Percentiles rank a stretch among this genome's conserved stretches.
Evolutionary conservation across 805 yeast species (phyloP).

Genomic region (Candida hungchunana): DNA sequence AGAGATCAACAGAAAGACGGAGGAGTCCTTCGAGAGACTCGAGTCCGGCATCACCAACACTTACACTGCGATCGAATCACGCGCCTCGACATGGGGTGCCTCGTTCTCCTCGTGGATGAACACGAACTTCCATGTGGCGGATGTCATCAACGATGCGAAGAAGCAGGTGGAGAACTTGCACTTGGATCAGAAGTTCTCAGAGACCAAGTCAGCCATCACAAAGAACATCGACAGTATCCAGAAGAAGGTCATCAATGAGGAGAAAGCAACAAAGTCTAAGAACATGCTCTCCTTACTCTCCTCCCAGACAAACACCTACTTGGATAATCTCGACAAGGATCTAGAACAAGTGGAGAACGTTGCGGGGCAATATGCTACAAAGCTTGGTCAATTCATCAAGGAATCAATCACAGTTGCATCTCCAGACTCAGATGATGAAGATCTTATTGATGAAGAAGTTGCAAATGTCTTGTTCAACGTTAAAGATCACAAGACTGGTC

Average conservation of each 20-base stretch:
- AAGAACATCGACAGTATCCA: conserved; percentile 13
- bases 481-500: conserved; percentile 31
- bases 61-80: conserved; percentile 41
- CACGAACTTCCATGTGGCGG: conserved; percentile 33
- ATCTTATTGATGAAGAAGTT: conserved; percentile 30
- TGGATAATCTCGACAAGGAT: conserved; percentile 70
- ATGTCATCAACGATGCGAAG: conserved; percentile 26
- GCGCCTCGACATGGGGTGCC: conserved; percentile 34
- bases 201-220: conserved; percentile 11
- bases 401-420: conserved; percentile 32
- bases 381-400: conserved; percentile 53
- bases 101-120: conserved; percentile 30
- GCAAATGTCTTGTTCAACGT: conserved; percentile 40
- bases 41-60: conserved; percentile 52
- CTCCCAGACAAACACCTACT: conserved; percentile 50
- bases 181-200: conserved; percentile 17
- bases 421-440: conserved; percentile 19
- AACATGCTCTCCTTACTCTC: conserved; percentile 13
- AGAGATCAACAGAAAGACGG: conserved; percentile 42
- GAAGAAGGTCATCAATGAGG: conserved; percentile 16
- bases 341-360: conserved; percentile 68
- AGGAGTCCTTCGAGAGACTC: conserved; percentile 44
- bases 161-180: conserved; percentile 22
- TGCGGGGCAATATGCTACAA: conserved; percentile 57
- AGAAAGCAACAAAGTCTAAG: conserved; percentile 15